Evolutionary conservation across 2,329 filamentous ascomycete species (phyloP).

Genomic region (Aureobasidium sp.): DNA sequence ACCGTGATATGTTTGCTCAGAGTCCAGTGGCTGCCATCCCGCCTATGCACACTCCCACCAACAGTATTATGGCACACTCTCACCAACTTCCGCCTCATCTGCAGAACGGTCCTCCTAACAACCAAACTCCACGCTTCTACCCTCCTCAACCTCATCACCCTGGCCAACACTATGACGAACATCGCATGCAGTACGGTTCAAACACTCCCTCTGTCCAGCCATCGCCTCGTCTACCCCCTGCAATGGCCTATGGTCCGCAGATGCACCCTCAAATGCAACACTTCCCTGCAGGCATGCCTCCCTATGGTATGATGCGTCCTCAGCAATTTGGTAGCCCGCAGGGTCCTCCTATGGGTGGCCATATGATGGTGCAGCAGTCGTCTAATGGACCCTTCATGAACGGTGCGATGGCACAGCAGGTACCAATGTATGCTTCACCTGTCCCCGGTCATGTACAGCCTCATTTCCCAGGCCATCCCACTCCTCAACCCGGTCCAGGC

Average conservation of each 20-base stretch:
- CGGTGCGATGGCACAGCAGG: constrained; percentile 62
- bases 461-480: constrained; percentile 43
- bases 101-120: constrained; percentile 63
- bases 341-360: constrained; percentile 59
- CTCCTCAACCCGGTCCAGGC: constrained; percentile 45
- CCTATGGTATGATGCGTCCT: constrained; percentile 61
- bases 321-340: constrained; percentile 69
- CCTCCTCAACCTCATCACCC: constrained; percentile 68
- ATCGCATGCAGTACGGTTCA: constrained; percentile 80
- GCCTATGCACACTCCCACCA: constrained; percentile 53
- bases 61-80: constrained; percentile 67
- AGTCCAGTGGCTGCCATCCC: constrained; percentile 50
- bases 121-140: constrained; percentile 69
- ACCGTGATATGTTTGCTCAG: constrained; percentile 72
- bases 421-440: constrained; percentile 72
- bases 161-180: constrained; percentile 69
- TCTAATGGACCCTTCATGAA: constrained; percentile 63
- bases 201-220: constrained; percentile 67
- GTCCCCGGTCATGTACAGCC: constrained; percentile 59
- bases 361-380: constrained; percentile 75
- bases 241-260: constrained; percentile 47
- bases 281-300: constrained; percentile 66
- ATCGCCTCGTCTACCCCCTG: constrained; percentile 66
- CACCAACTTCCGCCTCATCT: constrained; percentile 79
- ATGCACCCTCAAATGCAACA: constrained; percentile 43